phyloP scores from a whole-genome alignment of 371 early-diverging fungal species.

The Apophysomyces sp. region DNA sequence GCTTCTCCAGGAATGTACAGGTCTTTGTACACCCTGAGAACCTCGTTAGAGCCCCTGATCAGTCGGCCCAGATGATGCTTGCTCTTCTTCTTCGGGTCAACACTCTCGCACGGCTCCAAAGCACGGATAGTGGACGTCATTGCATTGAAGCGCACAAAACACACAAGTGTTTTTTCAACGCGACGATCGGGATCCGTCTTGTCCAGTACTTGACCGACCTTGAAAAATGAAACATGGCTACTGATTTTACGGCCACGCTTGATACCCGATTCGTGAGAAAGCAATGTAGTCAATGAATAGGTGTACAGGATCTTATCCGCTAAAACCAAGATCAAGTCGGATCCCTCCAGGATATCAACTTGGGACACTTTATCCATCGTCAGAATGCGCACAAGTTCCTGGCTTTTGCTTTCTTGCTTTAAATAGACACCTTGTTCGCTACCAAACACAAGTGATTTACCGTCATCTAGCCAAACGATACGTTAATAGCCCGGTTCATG shows the following conservation, averaged over 20 bases:
- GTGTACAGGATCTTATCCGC: slow-evolving; percentile 76
- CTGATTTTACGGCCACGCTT: slow-evolving; percentile 64
- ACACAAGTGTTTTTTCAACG: slow-evolving; percentile 48
- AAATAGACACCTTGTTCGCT: slow-evolving; percentile 28
- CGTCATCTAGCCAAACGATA: slow-evolving; percentile 12
- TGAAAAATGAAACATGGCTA: slow-evolving; percentile 81
- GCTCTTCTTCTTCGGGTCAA: slow-evolving; percentile 50
- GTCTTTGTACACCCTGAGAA: slow-evolving; percentile 71
- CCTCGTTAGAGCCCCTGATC: slow-evolving; percentile 44
- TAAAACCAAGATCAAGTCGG: slow-evolving; percentile 69
- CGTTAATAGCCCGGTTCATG: not conserved
- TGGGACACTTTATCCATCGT: slow-evolving; percentile 76
- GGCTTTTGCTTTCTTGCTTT: slow-evolving; percentile 4
- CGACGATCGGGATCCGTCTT: slow-evolving; percentile 27
- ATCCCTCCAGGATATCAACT: slow-evolving; percentile 75
- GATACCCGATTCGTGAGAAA: slow-evolving; percentile 31
- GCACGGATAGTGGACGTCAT: slow-evolving; percentile 70
- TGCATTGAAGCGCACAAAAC: slow-evolving; percentile 67
- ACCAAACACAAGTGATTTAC: slow-evolving; percentile 15
- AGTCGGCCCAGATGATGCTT: slow-evolving; percentile 44
- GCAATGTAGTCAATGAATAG: slow-evolving; percentile 66
- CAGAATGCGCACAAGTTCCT: slow-evolving; percentile 48
- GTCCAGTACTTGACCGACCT: slow-evolving; percentile 73
- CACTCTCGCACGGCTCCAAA: slow-evolving; percentile 60
- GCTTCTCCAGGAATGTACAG: slow-evolving; percentile 89